phyloP scores from a whole-genome alignment of 495 filamentous ascomycete genomes.

The Aspergillus olivimuriae region DNA sequence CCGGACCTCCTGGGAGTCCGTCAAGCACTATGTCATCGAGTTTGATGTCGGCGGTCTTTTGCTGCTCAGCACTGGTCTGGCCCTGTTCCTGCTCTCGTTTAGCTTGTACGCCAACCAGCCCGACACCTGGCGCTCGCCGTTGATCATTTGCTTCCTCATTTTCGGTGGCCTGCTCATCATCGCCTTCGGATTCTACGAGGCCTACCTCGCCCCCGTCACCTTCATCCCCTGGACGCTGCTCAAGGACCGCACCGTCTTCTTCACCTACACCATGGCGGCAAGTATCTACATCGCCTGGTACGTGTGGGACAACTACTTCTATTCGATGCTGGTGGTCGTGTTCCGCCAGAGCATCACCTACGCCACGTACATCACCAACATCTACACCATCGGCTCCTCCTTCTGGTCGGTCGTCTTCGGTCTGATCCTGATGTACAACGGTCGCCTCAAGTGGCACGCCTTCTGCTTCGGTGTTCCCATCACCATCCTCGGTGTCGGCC shows the following conservation, averaged over 20 bases:
- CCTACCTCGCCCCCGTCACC: constrained; percentile 40
- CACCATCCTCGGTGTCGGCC: constrained; percentile 47
- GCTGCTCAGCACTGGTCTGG: constrained; percentile 48
- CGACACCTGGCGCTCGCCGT: constrained; percentile 40
- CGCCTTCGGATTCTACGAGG: constrained; percentile 52
- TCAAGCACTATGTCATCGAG: constrained; percentile 18
- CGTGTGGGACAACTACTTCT: constrained; percentile 55
- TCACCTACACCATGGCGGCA: constrained; percentile 49
- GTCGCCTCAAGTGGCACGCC: constrained; percentile 47
- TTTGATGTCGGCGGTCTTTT: constrained; percentile 45
- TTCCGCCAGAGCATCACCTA: constrained; percentile 48
- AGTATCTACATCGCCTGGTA: constrained; percentile 49
- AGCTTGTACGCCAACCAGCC: constrained; percentile 23
- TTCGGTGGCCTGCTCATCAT: constrained; percentile 47
- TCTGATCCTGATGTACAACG: constrained; percentile 45
- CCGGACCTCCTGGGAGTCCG: constrained; percentile 11
- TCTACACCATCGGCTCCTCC: constrained; percentile 44
- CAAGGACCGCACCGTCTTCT: constrained; percentile 55
- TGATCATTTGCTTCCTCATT: constrained; percentile 48
- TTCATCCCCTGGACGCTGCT: constrained; percentile 58
- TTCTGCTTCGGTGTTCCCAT: constrained; percentile 54
- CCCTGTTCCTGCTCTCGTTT: constrained; percentile 47
- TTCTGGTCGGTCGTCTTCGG: constrained; percentile 45
- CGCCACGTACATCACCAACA: constrained; percentile 49
- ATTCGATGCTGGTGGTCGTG: constrained; percentile 64